Conservation (phyloP, 208 protist genomes). For the Leishmania tarentolae region DNA sequence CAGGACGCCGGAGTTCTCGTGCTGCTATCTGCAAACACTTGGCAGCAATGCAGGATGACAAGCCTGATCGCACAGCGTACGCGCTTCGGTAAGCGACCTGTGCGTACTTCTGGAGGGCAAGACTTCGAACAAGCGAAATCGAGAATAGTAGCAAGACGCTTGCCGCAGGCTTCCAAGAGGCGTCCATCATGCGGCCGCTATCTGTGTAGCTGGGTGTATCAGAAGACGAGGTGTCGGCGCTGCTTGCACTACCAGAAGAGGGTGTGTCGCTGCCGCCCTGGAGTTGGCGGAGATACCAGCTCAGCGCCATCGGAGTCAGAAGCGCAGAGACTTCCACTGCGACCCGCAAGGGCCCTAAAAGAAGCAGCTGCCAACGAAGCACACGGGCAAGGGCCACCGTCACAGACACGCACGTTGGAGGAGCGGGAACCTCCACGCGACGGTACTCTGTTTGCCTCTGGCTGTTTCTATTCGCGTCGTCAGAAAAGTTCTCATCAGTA, state of each 20-base stretch:
- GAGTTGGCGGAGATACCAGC: slow-evolving; percentile 43
- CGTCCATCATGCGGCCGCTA: neutral
- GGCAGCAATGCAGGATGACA: slow-evolving; percentile 67
- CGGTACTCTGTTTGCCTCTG: slow-evolving; percentile 6
- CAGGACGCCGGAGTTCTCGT: slow-evolving; percentile 49
- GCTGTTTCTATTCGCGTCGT: neutral
- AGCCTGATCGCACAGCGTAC: slow-evolving; percentile 44
- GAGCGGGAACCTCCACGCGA: slow-evolving; percentile 29
- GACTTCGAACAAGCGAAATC: slow-evolving; percentile 46
- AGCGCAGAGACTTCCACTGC: slow-evolving; percentile 50
- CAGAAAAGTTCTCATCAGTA: neutral
- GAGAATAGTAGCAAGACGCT: slow-evolving; percentile 41
- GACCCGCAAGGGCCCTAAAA: slow-evolving; percentile 48
- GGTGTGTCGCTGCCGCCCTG: neutral
- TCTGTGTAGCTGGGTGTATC: neutral
- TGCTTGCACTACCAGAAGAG: neutral
- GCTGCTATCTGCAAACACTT: slow-evolving; percentile 73
- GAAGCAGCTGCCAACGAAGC: slow-evolving; percentile 39
- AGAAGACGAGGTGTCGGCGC: neutral
- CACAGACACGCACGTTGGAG: slow-evolving; percentile 44
- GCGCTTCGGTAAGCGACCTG: slow-evolving; percentile 44
- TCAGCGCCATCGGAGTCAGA: slow-evolving; percentile 50
- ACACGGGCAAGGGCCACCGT: slow-evolving; percentile 41
- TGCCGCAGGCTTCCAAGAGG: neutral
- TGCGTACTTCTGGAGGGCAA: slow-evolving; percentile 52